A percentile compares a stretch with the other conserved stretches of the same genome.
Evolutionary conservation across 768 basidiomycete species (phyloP).

Genomic region (Auriculariales sp.): DNA sequence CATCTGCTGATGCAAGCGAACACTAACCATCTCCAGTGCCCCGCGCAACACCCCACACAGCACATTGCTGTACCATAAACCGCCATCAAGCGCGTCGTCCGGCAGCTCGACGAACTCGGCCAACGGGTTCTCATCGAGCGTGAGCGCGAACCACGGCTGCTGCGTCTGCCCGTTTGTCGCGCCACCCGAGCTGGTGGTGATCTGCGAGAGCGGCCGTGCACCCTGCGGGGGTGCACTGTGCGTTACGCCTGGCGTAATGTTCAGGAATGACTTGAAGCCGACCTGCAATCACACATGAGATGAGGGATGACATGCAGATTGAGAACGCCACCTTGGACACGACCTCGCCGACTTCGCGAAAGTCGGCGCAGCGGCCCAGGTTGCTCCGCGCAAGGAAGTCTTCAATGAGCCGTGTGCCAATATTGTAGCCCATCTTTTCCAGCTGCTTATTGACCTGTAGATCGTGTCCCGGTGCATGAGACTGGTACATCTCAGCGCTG

Average conservation of each 20-base stretch:
- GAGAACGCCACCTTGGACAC: conserved; percentile 65
- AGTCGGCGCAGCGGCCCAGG: conserved; percentile 86
- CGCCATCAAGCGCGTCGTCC: conserved; percentile 82
- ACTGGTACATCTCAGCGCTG: too few relatives aligned
- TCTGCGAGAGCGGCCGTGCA: background rate
- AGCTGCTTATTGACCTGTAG: conserved; percentile 95
- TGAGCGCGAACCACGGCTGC: conserved; percentile 49
- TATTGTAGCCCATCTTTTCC: conserved; percentile 99
- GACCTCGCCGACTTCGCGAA: conserved; percentile 89
- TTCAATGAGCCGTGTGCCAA: conserved; percentile 89
- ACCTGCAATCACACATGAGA: conserved; percentile 37
- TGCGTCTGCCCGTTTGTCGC: conserved; percentile 14
- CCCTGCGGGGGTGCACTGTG: conserved; percentile 17
- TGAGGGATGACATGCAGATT: background rate
- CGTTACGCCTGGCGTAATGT: conserved; percentile 71
- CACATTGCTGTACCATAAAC: conserved; percentile 94
- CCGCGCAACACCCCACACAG: conserved; percentile 89
- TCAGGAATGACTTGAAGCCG: conserved; percentile 95
- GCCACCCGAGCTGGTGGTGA: background rate
- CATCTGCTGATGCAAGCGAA: background rate
- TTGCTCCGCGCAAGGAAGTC: conserved; percentile 90
- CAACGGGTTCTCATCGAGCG: conserved; percentile 89
- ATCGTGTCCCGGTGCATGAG: too few relatives aligned
- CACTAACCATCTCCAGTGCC: conserved; percentile 84
- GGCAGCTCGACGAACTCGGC: conserved; percentile 96